Conservation (phyloP, 2,329 filamentous ascomycete genomes). For the Pyrenophora graminea region DNA sequence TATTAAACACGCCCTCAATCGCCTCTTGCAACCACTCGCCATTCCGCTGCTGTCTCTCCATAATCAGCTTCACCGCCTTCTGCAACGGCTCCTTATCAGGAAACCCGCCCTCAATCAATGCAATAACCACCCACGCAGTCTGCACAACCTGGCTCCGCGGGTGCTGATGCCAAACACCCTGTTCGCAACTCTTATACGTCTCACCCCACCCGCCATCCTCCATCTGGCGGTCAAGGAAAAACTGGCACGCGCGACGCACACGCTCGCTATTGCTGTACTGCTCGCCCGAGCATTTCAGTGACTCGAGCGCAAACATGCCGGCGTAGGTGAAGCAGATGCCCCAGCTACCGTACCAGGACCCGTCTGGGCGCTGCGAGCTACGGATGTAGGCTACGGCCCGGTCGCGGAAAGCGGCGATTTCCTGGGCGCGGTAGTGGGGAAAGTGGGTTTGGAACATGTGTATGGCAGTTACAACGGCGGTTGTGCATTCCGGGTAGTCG, state of each 20-base stretch:
- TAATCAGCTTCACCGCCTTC: conserved; percentile 77
- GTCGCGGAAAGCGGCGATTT: conserved; percentile 74
- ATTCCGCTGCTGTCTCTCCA: conserved; percentile 81
- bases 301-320: conserved; percentile 93
- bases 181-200: conserved; percentile 85
- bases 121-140: conserved; percentile 88
- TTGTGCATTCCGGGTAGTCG: conserved; percentile 97
- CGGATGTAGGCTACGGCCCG: conserved; percentile 84
- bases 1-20: conserved; percentile 98
- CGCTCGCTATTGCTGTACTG: conserved; percentile 73
- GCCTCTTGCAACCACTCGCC: conserved; percentile 95
- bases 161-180: conserved; percentile 74
- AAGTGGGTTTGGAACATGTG: conserved; percentile 80
- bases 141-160: conserved; percentile 86
- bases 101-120: conserved; percentile 79
- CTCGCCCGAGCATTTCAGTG: conserved; percentile 79
- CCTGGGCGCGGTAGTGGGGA: conserved; percentile 75
- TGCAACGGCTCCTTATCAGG: conserved; percentile 73
- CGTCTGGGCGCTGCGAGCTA: conserved; percentile 73
- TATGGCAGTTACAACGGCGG: conserved; percentile 86
- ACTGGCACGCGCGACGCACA: conserved; percentile 78
- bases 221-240: conserved; percentile 82
- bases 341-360: conserved; percentile 98
- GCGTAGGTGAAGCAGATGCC: conserved; percentile 98
- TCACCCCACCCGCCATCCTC: conserved; percentile 96